These are phyloP conservation scores for Metschnikowia anglica DNA, from an alignment of 805 yeast species.

Conservation along the genomic window DNA sequence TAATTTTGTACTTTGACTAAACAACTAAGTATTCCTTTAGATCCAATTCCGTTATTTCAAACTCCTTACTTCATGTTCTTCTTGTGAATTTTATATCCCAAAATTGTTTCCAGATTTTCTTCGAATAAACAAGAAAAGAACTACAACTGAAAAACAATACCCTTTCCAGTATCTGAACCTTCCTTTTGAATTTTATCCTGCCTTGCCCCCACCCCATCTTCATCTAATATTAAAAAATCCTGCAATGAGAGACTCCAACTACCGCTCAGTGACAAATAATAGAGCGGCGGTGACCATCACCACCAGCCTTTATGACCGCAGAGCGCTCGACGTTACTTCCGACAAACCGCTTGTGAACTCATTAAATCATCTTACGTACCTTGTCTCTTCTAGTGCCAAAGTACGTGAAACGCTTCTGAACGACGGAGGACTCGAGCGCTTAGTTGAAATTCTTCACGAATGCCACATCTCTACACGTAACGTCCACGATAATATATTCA, in stretches of 20 bases:
- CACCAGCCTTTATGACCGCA: conserved; percentile 81
- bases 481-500: conserved; percentile 32
- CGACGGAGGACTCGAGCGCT: conserved; percentile 91
- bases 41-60: neutral
- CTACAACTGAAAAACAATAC: neutral
- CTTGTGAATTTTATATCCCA: conserved; percentile 5
- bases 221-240: neutral
- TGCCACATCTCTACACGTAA: conserved; percentile 50
- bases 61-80: conserved; percentile 5
- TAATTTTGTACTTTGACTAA: neutral
- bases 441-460: conserved; percentile 81
- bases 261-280: conserved; percentile 72
- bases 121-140: neutral
- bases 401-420: conserved; percentile 85
- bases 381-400: conserved; percentile 81
- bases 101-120: conserved; percentile 1
- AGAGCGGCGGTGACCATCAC: conserved; percentile 92
- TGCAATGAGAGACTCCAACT: conserved; percentile 85
- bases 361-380: conserved; percentile 81
- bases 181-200: conserved; percentile 2
- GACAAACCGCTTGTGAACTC: conserved; percentile 91
- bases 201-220: conserved; percentile 1
- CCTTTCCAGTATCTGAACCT: neutral
- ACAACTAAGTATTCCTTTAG: neutral
- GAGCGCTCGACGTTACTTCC: conserved; percentile 89